These are phyloP conservation scores for Aspergillus sp. DNA, from an alignment of 2,329 filamentous ascomycete genomes.

Conservation along the genomic window DNA sequence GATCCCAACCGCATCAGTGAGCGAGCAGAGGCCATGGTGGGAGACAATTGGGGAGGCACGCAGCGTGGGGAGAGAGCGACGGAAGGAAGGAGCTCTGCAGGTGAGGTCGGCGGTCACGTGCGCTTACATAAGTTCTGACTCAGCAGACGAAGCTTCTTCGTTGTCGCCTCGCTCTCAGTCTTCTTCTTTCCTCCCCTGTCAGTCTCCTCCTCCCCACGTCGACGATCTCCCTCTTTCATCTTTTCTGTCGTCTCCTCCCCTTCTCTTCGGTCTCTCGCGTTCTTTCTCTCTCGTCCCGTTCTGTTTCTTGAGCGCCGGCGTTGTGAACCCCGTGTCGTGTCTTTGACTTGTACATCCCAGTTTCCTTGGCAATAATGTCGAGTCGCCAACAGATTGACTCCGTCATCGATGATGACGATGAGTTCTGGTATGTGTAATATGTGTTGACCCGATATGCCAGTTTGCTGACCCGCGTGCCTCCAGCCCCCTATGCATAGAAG, in stretches of 20 bases:
- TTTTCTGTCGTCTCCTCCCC: constrained; percentile 9
- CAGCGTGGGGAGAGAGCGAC: constrained; percentile 10
- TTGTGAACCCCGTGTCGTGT: constrained; percentile 16
- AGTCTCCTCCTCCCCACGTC: constrained; percentile 11
- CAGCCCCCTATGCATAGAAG: constrained; percentile 96
- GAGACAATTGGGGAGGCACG: constrained; percentile 20
- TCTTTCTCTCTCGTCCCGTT: constrained; percentile 7
- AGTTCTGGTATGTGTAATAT: constrained; percentile 33
- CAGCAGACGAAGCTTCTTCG: constrained; percentile 7
- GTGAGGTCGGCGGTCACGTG: constrained; percentile 12
- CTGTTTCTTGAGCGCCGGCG: constrained; percentile 11
- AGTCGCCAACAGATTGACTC: constrained; percentile 38
- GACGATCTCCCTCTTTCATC: constrained; percentile 16
- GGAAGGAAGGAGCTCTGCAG: constrained; percentile 16
- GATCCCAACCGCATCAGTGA: constrained; percentile 36
- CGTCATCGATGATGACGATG: constrained; percentile 42
- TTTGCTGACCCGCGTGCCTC: constrained; percentile 13
- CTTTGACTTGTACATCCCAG: constrained; percentile 13
- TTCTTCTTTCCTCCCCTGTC: constrained; percentile 12
- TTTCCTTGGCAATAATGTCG: constrained; percentile 29
- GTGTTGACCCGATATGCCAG: not conserved
- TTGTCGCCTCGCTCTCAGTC: constrained; percentile 2
- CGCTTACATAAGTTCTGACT: constrained; percentile 16
- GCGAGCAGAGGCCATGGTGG: constrained; percentile 37
- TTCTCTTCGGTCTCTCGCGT: constrained; percentile 8